Evolutionary conservation across 2,329 filamentous ascomycete species (phyloP).

Genomic region (Calonectria hongkongensis): DNA sequence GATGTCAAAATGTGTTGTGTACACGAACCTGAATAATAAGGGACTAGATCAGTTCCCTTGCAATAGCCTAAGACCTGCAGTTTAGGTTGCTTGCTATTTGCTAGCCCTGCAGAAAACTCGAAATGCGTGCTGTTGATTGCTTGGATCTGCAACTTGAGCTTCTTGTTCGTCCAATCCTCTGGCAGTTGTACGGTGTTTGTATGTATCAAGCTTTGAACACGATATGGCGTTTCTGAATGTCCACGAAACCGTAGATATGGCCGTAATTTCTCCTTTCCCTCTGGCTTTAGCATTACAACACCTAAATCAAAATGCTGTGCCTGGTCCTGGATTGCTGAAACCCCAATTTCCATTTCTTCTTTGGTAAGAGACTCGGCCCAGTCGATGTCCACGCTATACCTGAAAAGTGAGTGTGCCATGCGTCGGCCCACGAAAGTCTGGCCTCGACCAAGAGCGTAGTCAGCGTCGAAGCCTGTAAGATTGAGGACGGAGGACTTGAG

Average conservation of each 20-base stretch:
- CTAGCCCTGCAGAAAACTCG: not conserved
- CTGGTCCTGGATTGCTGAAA: not conserved
- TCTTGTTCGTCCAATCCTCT: not conserved
- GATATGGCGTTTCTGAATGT: conserved; percentile 12
- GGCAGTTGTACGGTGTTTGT: not conserved
- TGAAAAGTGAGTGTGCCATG: conserved; percentile 8
- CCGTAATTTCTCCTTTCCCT: not conserved
- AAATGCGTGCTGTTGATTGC: not conserved
- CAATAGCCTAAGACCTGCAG: not conserved
- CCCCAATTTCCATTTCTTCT: not conserved
- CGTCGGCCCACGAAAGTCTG: conserved; percentile 10
- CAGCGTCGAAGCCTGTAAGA: not conserved
- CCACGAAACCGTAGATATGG: not conserved
- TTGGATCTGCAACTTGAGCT: not conserved
- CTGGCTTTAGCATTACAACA: not conserved
- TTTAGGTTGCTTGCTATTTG: not conserved
- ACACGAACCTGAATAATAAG: conserved; percentile 4
- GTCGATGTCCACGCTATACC: not conserved
- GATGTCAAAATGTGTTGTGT: not conserved
- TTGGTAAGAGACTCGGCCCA: not conserved
- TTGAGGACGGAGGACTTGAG: conserved; percentile 14
- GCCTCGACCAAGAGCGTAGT: not conserved
- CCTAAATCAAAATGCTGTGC: conserved; percentile 10
- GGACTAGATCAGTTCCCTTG: not conserved
- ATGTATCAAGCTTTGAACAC: no score